Conservation (phyloP, 345 rosid genomes). For the Barbarea vulgaris region DNA sequence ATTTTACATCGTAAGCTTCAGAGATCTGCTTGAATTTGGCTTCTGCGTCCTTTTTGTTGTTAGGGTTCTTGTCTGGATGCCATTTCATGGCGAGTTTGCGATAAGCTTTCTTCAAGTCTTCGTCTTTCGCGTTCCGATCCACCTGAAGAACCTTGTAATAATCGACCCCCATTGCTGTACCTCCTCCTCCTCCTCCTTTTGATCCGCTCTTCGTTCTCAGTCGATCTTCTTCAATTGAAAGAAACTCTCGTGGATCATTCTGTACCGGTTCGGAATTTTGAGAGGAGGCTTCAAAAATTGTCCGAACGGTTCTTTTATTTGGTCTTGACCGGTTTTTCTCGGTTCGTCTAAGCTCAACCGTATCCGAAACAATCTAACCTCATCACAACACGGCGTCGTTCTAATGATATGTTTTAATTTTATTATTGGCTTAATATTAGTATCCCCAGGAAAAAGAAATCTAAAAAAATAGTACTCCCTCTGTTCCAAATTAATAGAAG, state of each 20-base stretch:
- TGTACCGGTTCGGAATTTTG: constrained; percentile 2
- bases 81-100: constrained; percentile 92
- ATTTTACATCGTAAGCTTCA: constrained; percentile 83
- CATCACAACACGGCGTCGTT: not conserved
- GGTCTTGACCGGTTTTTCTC: not conserved
- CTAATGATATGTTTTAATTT: no score
- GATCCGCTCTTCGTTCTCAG: constrained; percentile 16
- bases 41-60: constrained; percentile 78
- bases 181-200: constrained; percentile 5
- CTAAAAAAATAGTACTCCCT: no score
- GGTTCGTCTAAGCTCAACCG: not conserved
- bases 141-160: constrained; percentile 80
- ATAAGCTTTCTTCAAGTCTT: constrained; percentile 86
- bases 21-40: constrained; percentile 93
- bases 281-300: not conserved
- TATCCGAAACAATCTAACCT: not conserved
- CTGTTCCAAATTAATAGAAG: no score
- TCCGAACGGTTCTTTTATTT: not conserved
- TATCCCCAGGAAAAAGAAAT: constrained; percentile 10
- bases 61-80: constrained; percentile 96
- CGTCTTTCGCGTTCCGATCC: constrained; percentile 71
- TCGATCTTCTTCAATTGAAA: constrained; percentile 28
- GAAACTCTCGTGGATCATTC: constrained; percentile 17
- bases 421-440: not conserved
- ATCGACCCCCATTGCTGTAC: constrained; percentile 63